Base-by-base conservation (phyloP, 139 green algal species). In the Volvox reticuliferus region DNA sequence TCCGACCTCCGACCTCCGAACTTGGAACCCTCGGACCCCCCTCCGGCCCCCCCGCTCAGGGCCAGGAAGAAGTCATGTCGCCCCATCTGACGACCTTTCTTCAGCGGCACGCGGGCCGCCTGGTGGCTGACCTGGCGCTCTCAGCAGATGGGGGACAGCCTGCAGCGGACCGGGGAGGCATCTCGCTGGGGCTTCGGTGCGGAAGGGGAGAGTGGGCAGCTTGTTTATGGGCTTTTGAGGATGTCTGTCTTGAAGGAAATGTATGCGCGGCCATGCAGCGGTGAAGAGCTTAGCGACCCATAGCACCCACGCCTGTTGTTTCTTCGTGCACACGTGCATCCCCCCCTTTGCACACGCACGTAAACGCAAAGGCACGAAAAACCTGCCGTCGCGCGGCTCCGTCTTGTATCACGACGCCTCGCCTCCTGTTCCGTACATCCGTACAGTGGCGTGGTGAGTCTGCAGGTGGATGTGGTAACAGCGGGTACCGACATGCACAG, bases 71-170 rank as follows among this genome's bases (percentile, higher is more conserved):
- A 83, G 83, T 94, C 26, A 91, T 91, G 87, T 92, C 83, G 12
- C 90, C 92, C 28, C 36, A 93, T 87, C 79, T 93, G 50, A 36
- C 30, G 1, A 1, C 91, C 18, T 96, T 98, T 81, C 82, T 98
- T 73, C 24, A 79, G 0, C 20, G 78, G 1, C 90, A 98, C 82
- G 75, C 65, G 9, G 85, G 62, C 24, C 50, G 94, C 36, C 91
- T 97, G 80, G 50, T 89, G 2, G 82, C 73, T 12, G 92, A 97
- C 88, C 67, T 94, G 75, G 95, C 93, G 24, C 76, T 98, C 30
- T 95, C 89, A 13, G 96, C 96, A 32, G 96, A 98, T 55, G 96
- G 96, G 0, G 85, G 92, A 0, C 96, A 98, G 91, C 80, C 91
- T 17, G 88, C 61, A 22, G 37, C 79, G 1, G 79, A 89, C 24